phyloP scores from a whole-genome alignment of 257 asterid species.

The Capsicum chinense region DNA sequence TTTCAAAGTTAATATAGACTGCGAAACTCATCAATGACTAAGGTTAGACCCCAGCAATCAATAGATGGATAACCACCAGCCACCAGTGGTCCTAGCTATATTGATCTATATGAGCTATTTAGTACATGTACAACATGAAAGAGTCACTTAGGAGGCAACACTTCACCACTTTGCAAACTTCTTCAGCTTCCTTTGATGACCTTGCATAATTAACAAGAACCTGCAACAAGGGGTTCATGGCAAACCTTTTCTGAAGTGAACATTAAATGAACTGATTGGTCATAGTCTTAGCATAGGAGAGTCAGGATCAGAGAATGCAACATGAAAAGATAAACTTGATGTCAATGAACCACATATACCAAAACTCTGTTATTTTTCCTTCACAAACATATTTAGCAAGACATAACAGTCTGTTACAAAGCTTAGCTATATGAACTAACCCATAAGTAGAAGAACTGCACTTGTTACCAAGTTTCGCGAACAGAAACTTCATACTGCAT shows the following conservation, averaged over 20 bases:
- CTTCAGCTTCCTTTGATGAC: conserved; percentile 98
- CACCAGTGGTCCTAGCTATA: neutral
- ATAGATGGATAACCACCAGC: neutral
- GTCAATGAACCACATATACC: conserved; percentile 28
- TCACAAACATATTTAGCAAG: neutral
- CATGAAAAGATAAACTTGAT: neutral
- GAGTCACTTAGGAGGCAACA: neutral
- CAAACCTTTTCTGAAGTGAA: conserved; percentile 28
- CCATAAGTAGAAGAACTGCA: neutral
- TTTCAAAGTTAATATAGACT: neutral
- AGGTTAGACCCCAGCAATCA: neutral
- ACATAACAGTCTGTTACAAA: neutral
- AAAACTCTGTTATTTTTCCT: neutral
- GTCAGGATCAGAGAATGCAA: neutral
- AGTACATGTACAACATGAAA: conserved; percentile 5
- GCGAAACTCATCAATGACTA: neutral
- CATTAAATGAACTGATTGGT: neutral
- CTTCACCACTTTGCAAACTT: conserved; percentile 63
- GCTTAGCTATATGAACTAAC: neutral
- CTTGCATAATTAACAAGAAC: conserved; percentile 96
- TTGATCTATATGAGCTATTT: neutral
- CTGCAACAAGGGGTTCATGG: conserved; percentile 46
- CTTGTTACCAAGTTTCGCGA: neutral
- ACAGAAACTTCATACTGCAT: neutral
- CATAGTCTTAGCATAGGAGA: neutral